Base-by-base conservation (phyloP, 257 asterid species). In the Knoxia roxburghii region DNA sequence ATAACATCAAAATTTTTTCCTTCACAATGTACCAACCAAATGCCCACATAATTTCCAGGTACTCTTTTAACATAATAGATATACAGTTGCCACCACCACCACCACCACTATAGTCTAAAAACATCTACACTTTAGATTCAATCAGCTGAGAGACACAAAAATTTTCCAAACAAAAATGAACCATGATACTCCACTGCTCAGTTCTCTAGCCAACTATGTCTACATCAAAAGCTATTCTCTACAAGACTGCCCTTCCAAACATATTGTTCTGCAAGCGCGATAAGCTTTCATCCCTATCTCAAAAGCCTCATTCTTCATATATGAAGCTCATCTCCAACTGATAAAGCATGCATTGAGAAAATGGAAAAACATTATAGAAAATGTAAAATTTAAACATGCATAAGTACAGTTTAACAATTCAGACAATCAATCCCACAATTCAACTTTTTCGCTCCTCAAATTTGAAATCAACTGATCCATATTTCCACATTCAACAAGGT, bases 51-150 rank as follows among this genome's bases (percentile, higher is more conserved):
- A 37, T 63, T 27, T 26, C n/a, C 24, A 23, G 52, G 13, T 43
- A 63, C 3, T 45, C 37, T 40, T 10, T 13, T 27, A 62, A 48
- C 12, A 14, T 10, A 4, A 3, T 18, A 2, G 20, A 14, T 10
- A 41, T 23, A 39, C 64, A 68, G 32, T 29, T 41, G 43, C 43
- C 20, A 26, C 24, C 20, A 26, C 53, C 13, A 37, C 53, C 20
- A 27, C 14, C 20, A 6, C 26, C 18, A 6, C 39, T 7, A 67
- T 52, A 3, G 30, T 58, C 52, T 60, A 48, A 29, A 23, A 45
- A 62, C 8, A 50, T 61, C 60, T 70, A 70, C 74, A 61, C 7
- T 46, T 40, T 49, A 60, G 26, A 32, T 7, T 61, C 52, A 61
- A 69, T 60, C 35, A 70, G 51, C 55, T 39, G 17, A 40, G 1